Evolutionary conservation across 768 basidiomycete species (phyloP), one percentile per base, ranked within the genome.

Genomic region (Tylopilus felleus): DNA sequence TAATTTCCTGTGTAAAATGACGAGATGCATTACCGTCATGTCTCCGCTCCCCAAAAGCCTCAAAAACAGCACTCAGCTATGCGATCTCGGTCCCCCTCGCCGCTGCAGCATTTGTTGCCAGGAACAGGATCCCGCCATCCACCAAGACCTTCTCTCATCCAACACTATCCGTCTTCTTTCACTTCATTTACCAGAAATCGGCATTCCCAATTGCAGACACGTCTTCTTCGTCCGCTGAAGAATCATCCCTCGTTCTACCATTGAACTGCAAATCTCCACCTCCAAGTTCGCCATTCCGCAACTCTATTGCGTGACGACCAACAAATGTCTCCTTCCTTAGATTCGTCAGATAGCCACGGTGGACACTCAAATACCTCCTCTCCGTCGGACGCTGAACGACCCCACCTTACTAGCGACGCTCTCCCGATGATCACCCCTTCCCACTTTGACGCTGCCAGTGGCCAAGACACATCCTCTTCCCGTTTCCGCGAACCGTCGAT

Each of bases 251-350:
- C 46, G 44, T 58, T 62, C 69, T 35, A 63, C 57, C 64, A 58
- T 44, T 56, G 42, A 54, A 29, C 48, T 71, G 69, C 69, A 70
- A 69, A 72, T 70, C 69, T 39, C 60, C 57, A 45, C 60, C 2
- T 56, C 55, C 39, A n/a, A 47, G 5, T 28, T 49, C 29, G 29
- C 28, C 19, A 56, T 58, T 59, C 58, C 66, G 59, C 66, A 60
- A 55, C 54, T 59, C 63, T 53, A 59, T 36, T 60, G 48, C 68
- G 41, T 71, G 67, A 67, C 66, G 23, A 72, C 69, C 68, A 72
- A 58, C 62, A 62, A 60, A 69, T 71, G 62, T 56, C 66, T 8
- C 64, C 70, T 68, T 67, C 66, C 59, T 59, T 56, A 29, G 69
- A 43, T 46, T 47, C 55, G 13, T 40, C 52, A 13, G 51, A 53